Base-by-base conservation (phyloP, 768 basidiomycete genomes). In the Hirschioporus abietinus region DNA sequence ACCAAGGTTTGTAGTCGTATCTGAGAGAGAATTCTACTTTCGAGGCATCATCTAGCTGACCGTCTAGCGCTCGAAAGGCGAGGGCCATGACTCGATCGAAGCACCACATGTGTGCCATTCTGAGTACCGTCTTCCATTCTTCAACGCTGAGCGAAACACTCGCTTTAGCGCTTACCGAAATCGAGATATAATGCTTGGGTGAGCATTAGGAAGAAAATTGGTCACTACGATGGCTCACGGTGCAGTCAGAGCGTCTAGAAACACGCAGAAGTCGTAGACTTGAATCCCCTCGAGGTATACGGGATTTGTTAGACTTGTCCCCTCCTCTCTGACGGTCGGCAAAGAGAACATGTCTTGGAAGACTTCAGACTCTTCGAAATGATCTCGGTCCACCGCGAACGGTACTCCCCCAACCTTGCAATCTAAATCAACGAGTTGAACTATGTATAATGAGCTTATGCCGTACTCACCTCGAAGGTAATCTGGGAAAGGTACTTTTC, bases 341-440 rank as follows among this genome's bases (percentile, higher is more conserved):
- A 61, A 61, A 61, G 60, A 61, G 23, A 25, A 61, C 60, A 61
- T 61, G 3, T 25, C 30, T 34, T 34, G 24, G 60, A 61, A 61
- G 3, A 61, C 18, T 18, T 25, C 25, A 12, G 60, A 61, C 23
- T 61, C 60, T 34, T 61, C 60, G 23, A 61, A 61, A 34, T 1
- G 30, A 1, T 15, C 15, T 15, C 60, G 24, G 24, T 25, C 25
- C 24, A 61, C 60, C 23, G 9, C 15, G 60, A 61, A 61, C 24
- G 30, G 60, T 15, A 61, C 60, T 2, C 60, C 60, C 6, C 20
- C 60, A 15, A 61, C 60, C 60, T 61, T 61, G 4, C 23, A 61
- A 12, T 12, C 30, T 17, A 15, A 9, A 61, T 61, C 25, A 61
- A 24, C 30, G 23, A n/a, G 25, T 61, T 17, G 60, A 18, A 25